These are phyloP conservation scores for Allantophomopsis lycopodina DNA, from an alignment of 2,329 filamentous ascomycete species.

Conservation along the genomic window DNA sequence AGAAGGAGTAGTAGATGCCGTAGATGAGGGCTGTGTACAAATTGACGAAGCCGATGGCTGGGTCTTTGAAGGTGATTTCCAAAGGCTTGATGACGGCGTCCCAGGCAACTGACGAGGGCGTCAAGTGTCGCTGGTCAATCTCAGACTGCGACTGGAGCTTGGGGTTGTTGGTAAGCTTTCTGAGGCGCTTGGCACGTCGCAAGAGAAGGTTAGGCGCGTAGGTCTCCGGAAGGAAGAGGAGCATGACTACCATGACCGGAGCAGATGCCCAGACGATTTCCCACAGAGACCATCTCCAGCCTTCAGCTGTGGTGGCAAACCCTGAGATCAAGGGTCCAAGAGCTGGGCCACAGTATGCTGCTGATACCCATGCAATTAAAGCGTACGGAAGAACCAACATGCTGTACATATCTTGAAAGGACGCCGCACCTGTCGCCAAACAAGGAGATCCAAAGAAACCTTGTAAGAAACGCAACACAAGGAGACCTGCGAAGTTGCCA, in stretches of 20 bases:
- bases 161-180: constrained; percentile 41
- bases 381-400: constrained; percentile 41
- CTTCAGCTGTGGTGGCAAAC: constrained; percentile 40
- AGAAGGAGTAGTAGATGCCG: constrained; percentile 48
- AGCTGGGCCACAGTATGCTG: constrained; percentile 35
- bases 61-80: constrained; percentile 45
- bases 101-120: constrained; percentile 27
- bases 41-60: constrained; percentile 47
- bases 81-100: constrained; percentile 47
- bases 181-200: constrained; percentile 44
- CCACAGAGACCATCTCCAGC: constrained; percentile 52
- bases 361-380: constrained; percentile 43
- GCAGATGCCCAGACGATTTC: constrained; percentile 48
- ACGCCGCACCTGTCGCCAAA: constrained; percentile 43
- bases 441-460: constrained; percentile 55
- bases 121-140: constrained; percentile 44
- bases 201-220: constrained; percentile 43
- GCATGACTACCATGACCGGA: constrained; percentile 45
- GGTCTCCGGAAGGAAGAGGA: constrained; percentile 52
- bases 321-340: constrained; percentile 47
- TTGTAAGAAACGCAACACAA: constrained; percentile 49
- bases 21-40: constrained; percentile 49
- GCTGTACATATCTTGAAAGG: constrained; percentile 38
- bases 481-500: constrained; percentile 46
- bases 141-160: constrained; percentile 47